These are phyloP conservation scores for Talaromyces sp. DNA, from an alignment of 2,329 filamentous ascomycete species.

Conservation along the genomic window DNA sequence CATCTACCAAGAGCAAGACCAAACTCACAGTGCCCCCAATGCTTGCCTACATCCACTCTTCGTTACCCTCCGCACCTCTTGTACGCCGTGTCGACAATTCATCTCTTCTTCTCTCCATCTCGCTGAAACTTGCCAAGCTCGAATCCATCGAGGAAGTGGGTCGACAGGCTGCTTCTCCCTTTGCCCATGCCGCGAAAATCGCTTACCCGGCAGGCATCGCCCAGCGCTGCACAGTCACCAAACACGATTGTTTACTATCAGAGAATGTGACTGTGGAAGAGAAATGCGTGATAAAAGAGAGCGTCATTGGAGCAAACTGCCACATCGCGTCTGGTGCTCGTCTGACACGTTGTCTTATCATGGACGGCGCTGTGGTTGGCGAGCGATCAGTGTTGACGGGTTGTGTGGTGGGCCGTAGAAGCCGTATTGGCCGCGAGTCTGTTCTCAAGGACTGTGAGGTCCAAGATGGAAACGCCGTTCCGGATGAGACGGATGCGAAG, in stretches of 20 bases:
- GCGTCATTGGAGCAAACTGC: constrained; percentile 79
- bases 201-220: constrained; percentile 79
- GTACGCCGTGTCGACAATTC: constrained; percentile 86
- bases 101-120: constrained; percentile 72
- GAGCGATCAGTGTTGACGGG: constrained; percentile 79
- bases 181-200: constrained; percentile 73
- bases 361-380: constrained; percentile 85
- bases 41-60: constrained; percentile 71
- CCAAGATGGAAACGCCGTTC: constrained; percentile 74
- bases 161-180: constrained; percentile 56
- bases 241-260: constrained; percentile 73
- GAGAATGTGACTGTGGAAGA: constrained; percentile 87
- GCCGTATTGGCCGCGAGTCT: constrained; percentile 73
- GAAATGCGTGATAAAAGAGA: constrained; percentile 87
- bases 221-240: constrained; percentile 72
- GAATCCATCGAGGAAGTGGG: constrained; percentile 59
- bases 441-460: constrained; percentile 87
- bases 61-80: constrained; percentile 50
- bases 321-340: constrained; percentile 81
- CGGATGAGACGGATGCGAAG: constrained; percentile 66
- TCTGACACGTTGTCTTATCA: constrained; percentile 78
- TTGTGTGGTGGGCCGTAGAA: constrained; percentile 76
- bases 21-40: constrained; percentile 61
- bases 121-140: constrained; percentile 79
- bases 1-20: constrained; percentile 8